Evolutionary conservation across 768 basidiomycete genomes (phyloP).

Genomic region (Boletellus ananas): DNA sequence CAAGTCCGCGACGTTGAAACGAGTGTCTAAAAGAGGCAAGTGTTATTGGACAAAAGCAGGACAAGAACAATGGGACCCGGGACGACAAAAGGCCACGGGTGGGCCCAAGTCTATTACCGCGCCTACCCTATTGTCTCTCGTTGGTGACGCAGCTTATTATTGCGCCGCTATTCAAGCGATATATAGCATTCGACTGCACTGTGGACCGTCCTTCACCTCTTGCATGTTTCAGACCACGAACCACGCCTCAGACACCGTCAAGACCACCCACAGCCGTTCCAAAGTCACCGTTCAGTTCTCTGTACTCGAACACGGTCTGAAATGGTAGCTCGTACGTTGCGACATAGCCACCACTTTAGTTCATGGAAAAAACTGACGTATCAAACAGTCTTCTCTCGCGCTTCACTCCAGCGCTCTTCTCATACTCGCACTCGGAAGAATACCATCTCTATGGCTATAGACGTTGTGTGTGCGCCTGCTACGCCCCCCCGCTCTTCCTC

Average conservation of each 20-base stretch:
- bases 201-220: conserved; percentile 1
- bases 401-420: conserved; percentile 26
- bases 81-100: conserved; percentile 23
- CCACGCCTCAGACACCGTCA: conserved; percentile 5
- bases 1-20: conserved; percentile 21
- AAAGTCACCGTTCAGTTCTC: background rate
- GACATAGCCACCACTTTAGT: background rate
- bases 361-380: background rate
- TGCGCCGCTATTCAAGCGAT: conserved; percentile 1
- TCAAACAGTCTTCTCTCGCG: conserved; percentile 20
- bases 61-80: conserved; percentile 25
- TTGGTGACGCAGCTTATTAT: conserved; percentile 11
- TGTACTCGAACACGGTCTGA: conserved; percentile 8
- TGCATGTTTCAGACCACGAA: conserved; percentile 1
- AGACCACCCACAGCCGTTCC: background rate
- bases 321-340: conserved; percentile 24
- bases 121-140: conserved; percentile 14
- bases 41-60: conserved; percentile 21
- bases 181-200: conserved; percentile 15
- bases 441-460: conserved; percentile 5
- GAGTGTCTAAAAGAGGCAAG: conserved; percentile 10
- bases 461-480: conserved; percentile 3
- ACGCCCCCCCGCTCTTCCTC: conserved; percentile 4
- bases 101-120: conserved; percentile 4
- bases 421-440: conserved; percentile 24